phyloP scores from a whole-genome alignment of 129 eudicot species.

The Tagetes patula region DNA sequence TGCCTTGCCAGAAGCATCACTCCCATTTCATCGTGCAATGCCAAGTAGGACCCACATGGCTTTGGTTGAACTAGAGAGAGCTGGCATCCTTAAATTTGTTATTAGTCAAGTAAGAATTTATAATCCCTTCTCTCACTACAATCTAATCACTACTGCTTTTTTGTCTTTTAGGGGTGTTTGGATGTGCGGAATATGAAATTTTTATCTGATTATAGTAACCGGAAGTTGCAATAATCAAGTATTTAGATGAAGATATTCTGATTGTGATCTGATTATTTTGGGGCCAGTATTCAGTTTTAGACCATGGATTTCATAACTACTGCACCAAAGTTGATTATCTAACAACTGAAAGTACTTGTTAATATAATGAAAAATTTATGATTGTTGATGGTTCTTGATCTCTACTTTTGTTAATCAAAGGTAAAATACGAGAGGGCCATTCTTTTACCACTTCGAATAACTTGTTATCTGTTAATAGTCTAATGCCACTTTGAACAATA shows the following conservation, averaged over 20 bases:
- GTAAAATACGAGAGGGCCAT: too few species aligned
- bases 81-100: slow-evolving; percentile 83
- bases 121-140: background rate
- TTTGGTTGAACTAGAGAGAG: slow-evolving; percentile 84
- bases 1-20: slow-evolving; percentile 89
- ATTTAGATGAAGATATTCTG: background rate
- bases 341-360: background rate
- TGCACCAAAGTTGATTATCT: background rate
- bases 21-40: slow-evolving; percentile 93
- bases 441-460: background rate
- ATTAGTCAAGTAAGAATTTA: slow-evolving; percentile 71
- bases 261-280: slow-evolving; percentile 8
- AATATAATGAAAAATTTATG: background rate
- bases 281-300: background rate
- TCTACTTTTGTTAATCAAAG: too few species aligned
- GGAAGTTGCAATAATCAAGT: background rate
- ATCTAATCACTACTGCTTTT: slow-evolving; percentile 1
- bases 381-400: background rate
- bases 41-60: slow-evolving; percentile 99
- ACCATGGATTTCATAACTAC: background rate
- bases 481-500: background rate
- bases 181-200: background rate
- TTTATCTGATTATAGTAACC: background rate
- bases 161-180: background rate
- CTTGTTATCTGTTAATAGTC: background rate